Conservation (phyloP, 2,329 filamentous ascomycete species). For the Metarhizium humberi region DNA sequence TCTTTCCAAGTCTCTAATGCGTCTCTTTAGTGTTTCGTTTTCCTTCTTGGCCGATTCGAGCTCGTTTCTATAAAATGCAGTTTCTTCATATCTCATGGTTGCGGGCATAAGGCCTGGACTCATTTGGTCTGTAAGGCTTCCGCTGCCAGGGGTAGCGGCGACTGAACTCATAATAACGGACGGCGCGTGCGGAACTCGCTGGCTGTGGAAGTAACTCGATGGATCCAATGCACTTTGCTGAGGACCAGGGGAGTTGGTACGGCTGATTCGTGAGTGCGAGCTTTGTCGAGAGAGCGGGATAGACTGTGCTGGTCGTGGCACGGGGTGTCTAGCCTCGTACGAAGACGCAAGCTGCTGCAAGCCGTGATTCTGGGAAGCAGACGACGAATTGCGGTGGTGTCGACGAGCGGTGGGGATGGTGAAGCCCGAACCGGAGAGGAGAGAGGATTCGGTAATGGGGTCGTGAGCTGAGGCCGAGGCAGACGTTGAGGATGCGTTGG, state of each 20-base stretch:
- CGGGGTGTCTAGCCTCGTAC: constrained; percentile 31
- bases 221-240: constrained; percentile 34
- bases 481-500: constrained; percentile 55
- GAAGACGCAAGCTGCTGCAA: constrained; percentile 25
- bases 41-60: constrained; percentile 53
- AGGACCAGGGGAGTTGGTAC: constrained; percentile 38
- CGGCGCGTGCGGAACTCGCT: constrained; percentile 28
- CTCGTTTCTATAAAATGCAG: constrained; percentile 48
- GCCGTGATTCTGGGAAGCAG: constrained; percentile 42
- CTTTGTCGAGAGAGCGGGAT: constrained; percentile 44
- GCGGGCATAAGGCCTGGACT: constrained; percentile 47
- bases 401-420: constrained; percentile 45
- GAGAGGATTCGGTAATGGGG: constrained; percentile 36
- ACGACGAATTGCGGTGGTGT: constrained; percentile 51
- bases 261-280: constrained; percentile 42
- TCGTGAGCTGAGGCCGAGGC: constrained; percentile 43
- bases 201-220: constrained; percentile 38
- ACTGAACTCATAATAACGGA: constrained; percentile 27
- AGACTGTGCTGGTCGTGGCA: constrained; percentile 34
- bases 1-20: constrained; percentile 53
- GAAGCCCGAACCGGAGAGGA: constrained; percentile 48
- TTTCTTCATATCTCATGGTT: constrained; percentile 54
- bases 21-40: constrained; percentile 52
- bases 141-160: constrained; percentile 31
- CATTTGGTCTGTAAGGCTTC: constrained; percentile 27